phyloP scores from a whole-genome alignment of 1,139 yeast genomes.

The Dujonia santamariae region DNA sequence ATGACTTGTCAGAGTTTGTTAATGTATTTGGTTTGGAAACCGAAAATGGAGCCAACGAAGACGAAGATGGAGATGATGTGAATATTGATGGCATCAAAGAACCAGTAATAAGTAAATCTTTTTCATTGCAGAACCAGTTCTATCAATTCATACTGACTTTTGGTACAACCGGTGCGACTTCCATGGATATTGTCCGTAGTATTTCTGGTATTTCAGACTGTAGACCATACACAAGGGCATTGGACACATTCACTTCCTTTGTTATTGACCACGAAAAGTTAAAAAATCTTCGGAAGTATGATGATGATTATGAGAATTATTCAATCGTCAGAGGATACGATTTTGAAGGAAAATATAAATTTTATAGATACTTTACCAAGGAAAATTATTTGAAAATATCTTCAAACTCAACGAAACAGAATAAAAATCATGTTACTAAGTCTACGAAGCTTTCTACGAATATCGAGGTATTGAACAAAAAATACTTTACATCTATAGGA shows the following conservation, averaged over 20 bases:
- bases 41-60: constrained; percentile 14
- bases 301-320: constrained; percentile 21
- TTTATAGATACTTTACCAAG: constrained; percentile 60
- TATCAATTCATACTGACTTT: constrained; percentile 42
- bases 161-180: constrained; percentile 51
- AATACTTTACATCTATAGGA: constrained; percentile 20
- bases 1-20: constrained; percentile 20
- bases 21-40: constrained; percentile 16
- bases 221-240: constrained; percentile 46
- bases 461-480: constrained; percentile 20
- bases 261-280: constrained; percentile 23
- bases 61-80: constrained; percentile 15
- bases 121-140: constrained; percentile 64
- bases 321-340: constrained; percentile 63
- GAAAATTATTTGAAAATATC: constrained; percentile 6
- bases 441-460: constrained; percentile 8
- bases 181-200: constrained; percentile 47
- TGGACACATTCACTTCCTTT: constrained; percentile 45
- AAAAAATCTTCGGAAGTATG: constrained; percentile 19
- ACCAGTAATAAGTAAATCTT: constrained; percentile 41
- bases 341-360: constrained; percentile 70
- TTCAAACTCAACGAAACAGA: too few relatives aligned
- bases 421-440: background rate
- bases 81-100: too few relatives aligned
- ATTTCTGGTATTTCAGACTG: constrained; percentile 55